Conservation (phyloP, 345 rosid genomes). For the Corymbia maculata region DNA sequence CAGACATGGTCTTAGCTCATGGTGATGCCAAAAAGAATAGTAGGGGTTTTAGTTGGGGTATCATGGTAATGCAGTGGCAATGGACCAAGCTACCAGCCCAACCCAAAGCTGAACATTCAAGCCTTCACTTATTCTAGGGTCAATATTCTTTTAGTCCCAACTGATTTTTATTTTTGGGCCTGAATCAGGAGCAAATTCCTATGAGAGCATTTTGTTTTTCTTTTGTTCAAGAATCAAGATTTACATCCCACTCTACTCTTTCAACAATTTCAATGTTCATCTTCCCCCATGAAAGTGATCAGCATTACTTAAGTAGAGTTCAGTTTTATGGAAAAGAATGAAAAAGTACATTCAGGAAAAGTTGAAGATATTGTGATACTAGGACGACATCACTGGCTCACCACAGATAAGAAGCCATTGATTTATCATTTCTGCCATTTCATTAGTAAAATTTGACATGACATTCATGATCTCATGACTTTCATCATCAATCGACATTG, state of each 20-base stretch:
- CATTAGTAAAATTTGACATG: not conserved
- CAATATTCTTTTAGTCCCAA: not conserved
- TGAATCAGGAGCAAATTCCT: not conserved
- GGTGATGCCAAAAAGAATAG: not conserved
- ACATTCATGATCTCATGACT: not conserved
- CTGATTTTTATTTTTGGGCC: not conserved
- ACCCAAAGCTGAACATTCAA: not conserved
- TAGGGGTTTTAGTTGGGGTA: not conserved
- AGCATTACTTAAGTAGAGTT: not conserved
- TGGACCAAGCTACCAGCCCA: not conserved
- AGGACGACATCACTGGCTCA: not conserved
- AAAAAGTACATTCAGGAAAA: not conserved
- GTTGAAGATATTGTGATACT: not conserved
- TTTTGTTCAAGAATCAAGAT: not conserved
- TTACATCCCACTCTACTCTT: not conserved
- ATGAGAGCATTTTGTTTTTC: not conserved
- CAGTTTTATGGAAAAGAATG: not conserved
- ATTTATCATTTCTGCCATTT: not conserved
- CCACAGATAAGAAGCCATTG: not conserved
- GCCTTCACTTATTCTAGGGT: not conserved
- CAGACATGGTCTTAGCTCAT: not conserved
- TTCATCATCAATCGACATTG: not conserved
- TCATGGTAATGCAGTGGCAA: not conserved
- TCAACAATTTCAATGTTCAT: not conserved
- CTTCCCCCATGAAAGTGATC: not conserved